These are phyloP conservation scores for Didymella glomerata DNA, from an alignment of 2,329 filamentous ascomycete genomes.

Conservation along the genomic window DNA sequence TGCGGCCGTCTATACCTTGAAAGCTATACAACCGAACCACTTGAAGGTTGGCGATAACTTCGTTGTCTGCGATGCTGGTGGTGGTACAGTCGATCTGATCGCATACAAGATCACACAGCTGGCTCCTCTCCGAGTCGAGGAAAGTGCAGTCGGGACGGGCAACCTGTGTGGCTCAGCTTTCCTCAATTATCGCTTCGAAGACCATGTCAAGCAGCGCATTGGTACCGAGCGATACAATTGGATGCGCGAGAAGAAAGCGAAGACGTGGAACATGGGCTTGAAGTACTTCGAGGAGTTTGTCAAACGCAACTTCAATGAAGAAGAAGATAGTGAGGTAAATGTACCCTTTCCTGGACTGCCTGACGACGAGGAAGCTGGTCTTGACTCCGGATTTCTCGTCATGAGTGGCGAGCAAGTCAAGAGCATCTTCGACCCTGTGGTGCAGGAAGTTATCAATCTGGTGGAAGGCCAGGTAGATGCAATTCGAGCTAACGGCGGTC, in stretches of 20 bases:
- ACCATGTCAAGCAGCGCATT: constrained; percentile 74
- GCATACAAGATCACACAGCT: constrained; percentile 82
- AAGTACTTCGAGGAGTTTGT: constrained; percentile 86
- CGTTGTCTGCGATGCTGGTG: constrained; percentile 65
- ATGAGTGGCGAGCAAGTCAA: constrained; percentile 75
- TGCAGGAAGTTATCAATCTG: constrained; percentile 61
- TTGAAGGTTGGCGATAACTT: constrained; percentile 71
- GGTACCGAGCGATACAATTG: constrained; percentile 73
- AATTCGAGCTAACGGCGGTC: constrained; percentile 51
- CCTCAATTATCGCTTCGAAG: constrained; percentile 81
- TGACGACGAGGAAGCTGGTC: constrained; percentile 76
- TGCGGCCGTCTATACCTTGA: constrained; percentile 80
- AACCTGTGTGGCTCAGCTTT: constrained; percentile 81
- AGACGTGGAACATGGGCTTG: constrained; percentile 77
- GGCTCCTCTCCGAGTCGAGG: constrained; percentile 75
- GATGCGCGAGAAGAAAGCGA: constrained; percentile 80
- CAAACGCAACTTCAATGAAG: constrained; percentile 82
- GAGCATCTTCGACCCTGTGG: constrained; percentile 77
- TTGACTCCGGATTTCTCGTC: constrained; percentile 79
- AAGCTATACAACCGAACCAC: constrained; percentile 79
- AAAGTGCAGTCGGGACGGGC: constrained; percentile 81
- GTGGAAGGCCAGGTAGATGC: constrained; percentile 56
- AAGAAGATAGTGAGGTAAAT: constrained; percentile 79
- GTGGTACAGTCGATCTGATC: constrained; percentile 75
- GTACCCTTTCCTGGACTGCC: constrained; percentile 79